These are phyloP conservation scores for Veloboletus limbatus DNA, from an alignment of 1,284 basidiomycete species.

Conservation along the genomic window DNA sequence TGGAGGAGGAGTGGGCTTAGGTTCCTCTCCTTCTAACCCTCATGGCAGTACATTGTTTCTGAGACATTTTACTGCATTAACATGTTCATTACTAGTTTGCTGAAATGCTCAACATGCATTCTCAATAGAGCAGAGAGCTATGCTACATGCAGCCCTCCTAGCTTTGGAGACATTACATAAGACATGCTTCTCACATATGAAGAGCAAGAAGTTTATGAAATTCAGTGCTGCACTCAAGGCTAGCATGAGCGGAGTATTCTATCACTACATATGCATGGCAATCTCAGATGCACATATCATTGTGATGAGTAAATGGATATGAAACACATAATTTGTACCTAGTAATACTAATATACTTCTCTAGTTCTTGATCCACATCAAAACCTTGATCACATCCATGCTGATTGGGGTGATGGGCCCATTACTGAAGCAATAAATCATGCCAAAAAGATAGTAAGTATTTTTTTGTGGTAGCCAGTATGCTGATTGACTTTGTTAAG, in stretches of 20 bases:
- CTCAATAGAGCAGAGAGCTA: constrained; percentile 11
- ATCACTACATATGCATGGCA: constrained; percentile 22
- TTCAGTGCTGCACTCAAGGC: constrained; percentile 22
- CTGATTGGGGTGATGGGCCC: constrained; percentile 16
- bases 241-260: constrained; percentile 24
- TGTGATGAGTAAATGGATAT: constrained; percentile 23
- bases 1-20: constrained; percentile 7
- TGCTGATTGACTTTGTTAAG: too few relatives aligned
- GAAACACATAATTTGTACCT: constrained; percentile 26
- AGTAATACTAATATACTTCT: not conserved
- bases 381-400: constrained; percentile 22
- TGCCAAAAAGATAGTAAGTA: constrained; percentile 5
- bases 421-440: too few relatives aligned
- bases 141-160: too few relatives aligned
- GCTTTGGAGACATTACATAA: too few relatives aligned
- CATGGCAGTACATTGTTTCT: not conserved
- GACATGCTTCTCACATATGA: too few relatives aligned
- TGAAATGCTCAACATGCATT: constrained; percentile 14
- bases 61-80: not conserved
- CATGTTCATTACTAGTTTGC: constrained; percentile 12
- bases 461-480: too few relatives aligned
- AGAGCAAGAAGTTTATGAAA: too few relatives aligned
- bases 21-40: constrained; percentile 3
- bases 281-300: constrained; percentile 12
- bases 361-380: constrained; percentile 8